A percentile compares a stretch with the other conserved stretches of the same genome.
Conservation (phyloP, 2,329 filamentous ascomycete species). For the Mycogone perniciosa region DNA sequence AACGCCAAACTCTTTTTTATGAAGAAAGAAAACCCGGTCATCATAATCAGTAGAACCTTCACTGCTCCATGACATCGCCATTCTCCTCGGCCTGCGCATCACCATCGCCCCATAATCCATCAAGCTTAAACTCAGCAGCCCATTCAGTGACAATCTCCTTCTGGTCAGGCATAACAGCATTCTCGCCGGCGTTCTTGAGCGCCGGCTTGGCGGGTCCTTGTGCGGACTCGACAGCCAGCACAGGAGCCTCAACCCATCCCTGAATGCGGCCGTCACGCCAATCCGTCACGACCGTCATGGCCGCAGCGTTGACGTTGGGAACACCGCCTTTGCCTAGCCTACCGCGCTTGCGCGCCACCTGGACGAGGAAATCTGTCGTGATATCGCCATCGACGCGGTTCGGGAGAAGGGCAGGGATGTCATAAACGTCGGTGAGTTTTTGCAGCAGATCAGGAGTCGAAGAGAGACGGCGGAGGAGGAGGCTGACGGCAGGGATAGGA, state of each 20-base stretch:
- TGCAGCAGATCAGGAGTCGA: constrained; percentile 65
- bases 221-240: constrained; percentile 46
- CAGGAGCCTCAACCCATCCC: constrained; percentile 79
- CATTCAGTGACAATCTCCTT: constrained; percentile 88
- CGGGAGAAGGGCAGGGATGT: constrained; percentile 70
- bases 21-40: constrained; percentile 10
- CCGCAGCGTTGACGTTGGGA: constrained; percentile 80
- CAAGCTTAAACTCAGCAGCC: constrained; percentile 92
- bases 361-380: constrained; percentile 86
- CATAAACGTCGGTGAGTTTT: constrained; percentile 78
- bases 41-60: constrained; percentile 12
- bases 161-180: constrained; percentile 54
- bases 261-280: constrained; percentile 94
- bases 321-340: constrained; percentile 82
- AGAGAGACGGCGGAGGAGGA: constrained; percentile 77
- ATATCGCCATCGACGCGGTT: constrained; percentile 62
- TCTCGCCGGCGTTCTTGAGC: constrained; percentile 35
- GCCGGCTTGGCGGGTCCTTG: constrained; percentile 19
- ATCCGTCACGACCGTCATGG: constrained; percentile 91
- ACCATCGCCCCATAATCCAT: constrained; percentile 79
- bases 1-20: constrained; percentile 25
- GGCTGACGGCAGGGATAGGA: constrained; percentile 75
- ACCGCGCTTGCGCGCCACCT: constrained; percentile 90
- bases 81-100: constrained; percentile 16
- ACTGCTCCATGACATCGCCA: constrained; percentile 49